Percentiles rank a stretch among this genome's conserved stretches.
phyloP scores from a whole-genome alignment of 352 stramenopile species.

The Plasmopara viticola region DNA sequence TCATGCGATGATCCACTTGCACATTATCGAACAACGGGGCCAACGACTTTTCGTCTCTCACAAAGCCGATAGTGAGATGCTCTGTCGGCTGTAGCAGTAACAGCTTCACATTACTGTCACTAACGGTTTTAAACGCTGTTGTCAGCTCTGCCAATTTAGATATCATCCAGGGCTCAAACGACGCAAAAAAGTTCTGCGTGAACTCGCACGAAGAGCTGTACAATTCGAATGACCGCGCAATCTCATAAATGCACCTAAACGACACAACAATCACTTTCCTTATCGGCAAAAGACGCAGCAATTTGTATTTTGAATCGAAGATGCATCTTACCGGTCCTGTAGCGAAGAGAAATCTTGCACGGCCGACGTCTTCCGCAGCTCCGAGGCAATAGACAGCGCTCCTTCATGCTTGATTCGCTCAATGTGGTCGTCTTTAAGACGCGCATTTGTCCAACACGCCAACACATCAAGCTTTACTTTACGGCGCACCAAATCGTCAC shows the following conservation, averaged over 20 bases:
- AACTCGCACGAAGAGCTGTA: constrained; percentile 53
- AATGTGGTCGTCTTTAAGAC: constrained; percentile 69
- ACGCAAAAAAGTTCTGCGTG: constrained; percentile 54
- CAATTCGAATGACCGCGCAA: constrained; percentile 67
- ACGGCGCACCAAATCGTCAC: constrained; percentile 42
- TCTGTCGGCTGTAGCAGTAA: constrained; percentile 52
- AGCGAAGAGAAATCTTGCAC: constrained; percentile 37
- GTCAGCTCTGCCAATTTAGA: constrained; percentile 52
- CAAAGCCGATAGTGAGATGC: constrained; percentile 61
- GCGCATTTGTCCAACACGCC: constrained; percentile 59
- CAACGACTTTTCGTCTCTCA: constrained; percentile 53
- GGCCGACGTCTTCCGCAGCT: constrained; percentile 42
- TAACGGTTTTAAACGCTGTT: constrained; percentile 68
- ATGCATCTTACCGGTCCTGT: constrained; percentile 41
- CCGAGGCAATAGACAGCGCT: constrained; percentile 48
- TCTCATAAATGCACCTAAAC: constrained; percentile 61
- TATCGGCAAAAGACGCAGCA: background rate
- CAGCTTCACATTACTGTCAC: constrained; percentile 52
- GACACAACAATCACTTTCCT: background rate
- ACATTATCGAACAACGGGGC: constrained; percentile 29
- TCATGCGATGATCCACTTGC: constrained; percentile 31
- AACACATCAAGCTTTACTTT: constrained; percentile 67
- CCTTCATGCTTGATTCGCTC: constrained; percentile 61
- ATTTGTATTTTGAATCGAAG: background rate
- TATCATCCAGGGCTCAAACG: constrained; percentile 76